phyloP scores from a whole-genome alignment of 768 basidiomycete species.

The Sporobolomyces roseus region DNA sequence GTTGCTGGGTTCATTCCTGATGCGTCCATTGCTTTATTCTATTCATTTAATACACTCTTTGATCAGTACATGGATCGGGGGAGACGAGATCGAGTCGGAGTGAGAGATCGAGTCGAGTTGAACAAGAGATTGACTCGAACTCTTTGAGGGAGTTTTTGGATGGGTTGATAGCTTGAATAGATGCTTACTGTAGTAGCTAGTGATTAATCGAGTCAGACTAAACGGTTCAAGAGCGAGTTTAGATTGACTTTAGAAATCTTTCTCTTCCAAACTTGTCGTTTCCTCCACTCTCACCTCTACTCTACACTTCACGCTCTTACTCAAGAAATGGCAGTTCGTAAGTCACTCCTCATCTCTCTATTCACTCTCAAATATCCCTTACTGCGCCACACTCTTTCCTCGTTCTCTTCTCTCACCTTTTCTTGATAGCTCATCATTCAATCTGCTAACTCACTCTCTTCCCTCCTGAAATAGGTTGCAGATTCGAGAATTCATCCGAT shows the following conservation, averaged over 20 bases:
- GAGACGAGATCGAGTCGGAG: too few species aligned
- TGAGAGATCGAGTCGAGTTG: conserved; percentile 5
- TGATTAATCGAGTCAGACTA: not conserved
- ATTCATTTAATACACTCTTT: too few species aligned
- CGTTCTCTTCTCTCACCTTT: too few species aligned
- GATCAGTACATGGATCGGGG: too few species aligned
- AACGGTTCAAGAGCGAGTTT: not conserved
- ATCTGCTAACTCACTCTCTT: not conserved
- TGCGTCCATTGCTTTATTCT: conserved; percentile 41
- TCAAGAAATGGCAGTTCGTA: conserved; percentile 63
- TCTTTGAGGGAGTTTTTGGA: not conserved
- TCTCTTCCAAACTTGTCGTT: not conserved
- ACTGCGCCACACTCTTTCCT: too few species aligned
- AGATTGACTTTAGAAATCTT: not conserved
- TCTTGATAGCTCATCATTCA: not conserved
- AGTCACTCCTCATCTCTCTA: conserved; percentile 41
- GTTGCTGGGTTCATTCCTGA: conserved; percentile 71
- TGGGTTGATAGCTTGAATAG: not conserved
- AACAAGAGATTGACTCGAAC: not conserved
- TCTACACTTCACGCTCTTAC: not conserved
- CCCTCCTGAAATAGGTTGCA: conserved; percentile 31
- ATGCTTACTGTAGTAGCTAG: not conserved
- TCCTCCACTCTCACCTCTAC: not conserved
- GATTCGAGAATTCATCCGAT: conserved; percentile 46
- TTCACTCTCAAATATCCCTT: not conserved